Percentiles rank a stretch among this genome's conserved stretches.
phyloP scores from a whole-genome alignment of 2,329 filamentous ascomycete species.

The Colletotrichum filicis region DNA sequence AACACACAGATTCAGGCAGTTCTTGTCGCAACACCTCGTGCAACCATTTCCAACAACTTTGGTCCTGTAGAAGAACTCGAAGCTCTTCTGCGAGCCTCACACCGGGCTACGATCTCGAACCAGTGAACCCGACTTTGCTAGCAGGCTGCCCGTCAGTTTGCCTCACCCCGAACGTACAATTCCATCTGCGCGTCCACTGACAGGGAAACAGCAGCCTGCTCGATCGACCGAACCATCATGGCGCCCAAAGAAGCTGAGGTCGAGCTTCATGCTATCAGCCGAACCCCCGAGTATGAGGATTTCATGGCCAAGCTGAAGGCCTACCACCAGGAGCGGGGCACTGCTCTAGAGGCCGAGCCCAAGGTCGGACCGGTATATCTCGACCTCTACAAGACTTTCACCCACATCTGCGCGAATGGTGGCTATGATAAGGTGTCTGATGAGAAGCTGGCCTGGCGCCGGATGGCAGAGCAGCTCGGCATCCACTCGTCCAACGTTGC shows the following conservation, averaged over 20 bases:
- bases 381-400: conserved; percentile 83
- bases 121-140: background rate
- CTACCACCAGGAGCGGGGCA: conserved; percentile 85
- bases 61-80: background rate
- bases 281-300: conserved; percentile 77
- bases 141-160: background rate
- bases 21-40: background rate
- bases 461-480: conserved; percentile 80
- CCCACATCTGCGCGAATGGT: conserved; percentile 78
- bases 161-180: background rate
- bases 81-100: conserved; percentile 9
- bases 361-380: conserved; percentile 82
- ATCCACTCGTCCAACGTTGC: conserved; percentile 80
- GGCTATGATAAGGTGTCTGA: conserved; percentile 88
- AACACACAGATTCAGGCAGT: background rate
- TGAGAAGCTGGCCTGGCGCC: conserved; percentile 88
- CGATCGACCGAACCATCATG: conserved; percentile 7
- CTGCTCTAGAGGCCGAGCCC: conserved; percentile 81
- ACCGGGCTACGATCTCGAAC: background rate
- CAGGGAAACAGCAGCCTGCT: background rate
- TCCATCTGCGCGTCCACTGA: background rate
- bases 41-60: background rate
- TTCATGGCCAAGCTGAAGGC: conserved; percentile 79
- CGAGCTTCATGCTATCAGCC: conserved; percentile 61
- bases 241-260: conserved; percentile 42